A percentile compares a stretch with the other conserved stretches of the same genome.
Conservation (phyloP, 345 rosid genomes). For the Euphorbia peplus region DNA sequence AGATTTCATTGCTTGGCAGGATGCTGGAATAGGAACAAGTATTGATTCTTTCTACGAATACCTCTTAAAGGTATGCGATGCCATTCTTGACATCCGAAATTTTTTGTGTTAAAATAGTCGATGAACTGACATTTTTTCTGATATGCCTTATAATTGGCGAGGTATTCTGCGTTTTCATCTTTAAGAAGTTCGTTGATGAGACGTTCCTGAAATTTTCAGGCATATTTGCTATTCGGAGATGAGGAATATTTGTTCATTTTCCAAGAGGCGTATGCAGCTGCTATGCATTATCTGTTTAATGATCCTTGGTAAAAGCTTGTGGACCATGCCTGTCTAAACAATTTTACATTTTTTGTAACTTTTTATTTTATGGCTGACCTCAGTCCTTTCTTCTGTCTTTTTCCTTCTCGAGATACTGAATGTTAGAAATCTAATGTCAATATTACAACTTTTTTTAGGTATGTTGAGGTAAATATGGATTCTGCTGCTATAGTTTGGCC, state of each 20-base stretch:
- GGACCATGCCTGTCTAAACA: conserved; percentile 25
- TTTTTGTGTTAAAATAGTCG: background rate
- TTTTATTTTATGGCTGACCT: background rate
- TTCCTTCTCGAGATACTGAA: background rate
- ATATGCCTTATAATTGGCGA: background rate
- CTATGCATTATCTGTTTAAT: conserved; percentile 79
- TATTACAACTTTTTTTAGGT: conserved; percentile 49
- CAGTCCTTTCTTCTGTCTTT: background rate
- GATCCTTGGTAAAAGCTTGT: conserved; percentile 87
- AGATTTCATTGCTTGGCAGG: conserved; percentile 53
- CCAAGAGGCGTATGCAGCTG: conserved; percentile 92
- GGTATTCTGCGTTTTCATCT: background rate
- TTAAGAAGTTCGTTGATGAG: conserved; percentile 6
- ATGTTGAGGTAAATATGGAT: conserved; percentile 99
- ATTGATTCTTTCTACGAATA: conserved; percentile 97
- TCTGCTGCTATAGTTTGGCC: conserved; percentile 98
- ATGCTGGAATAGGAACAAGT: conserved; percentile 99
- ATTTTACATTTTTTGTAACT: conserved; percentile 18
- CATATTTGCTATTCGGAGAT: conserved; percentile 88
- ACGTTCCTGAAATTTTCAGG: conserved; percentile 45
- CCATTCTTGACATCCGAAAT: background rate
- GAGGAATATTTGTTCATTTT: conserved; percentile 89
- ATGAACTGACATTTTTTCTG: background rate
- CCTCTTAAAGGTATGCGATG: conserved; percentile 68
- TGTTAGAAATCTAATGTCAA: background rate